phyloP scores from a whole-genome alignment of 257 asterid genomes.

The Nicotiana benthamiana region DNA sequence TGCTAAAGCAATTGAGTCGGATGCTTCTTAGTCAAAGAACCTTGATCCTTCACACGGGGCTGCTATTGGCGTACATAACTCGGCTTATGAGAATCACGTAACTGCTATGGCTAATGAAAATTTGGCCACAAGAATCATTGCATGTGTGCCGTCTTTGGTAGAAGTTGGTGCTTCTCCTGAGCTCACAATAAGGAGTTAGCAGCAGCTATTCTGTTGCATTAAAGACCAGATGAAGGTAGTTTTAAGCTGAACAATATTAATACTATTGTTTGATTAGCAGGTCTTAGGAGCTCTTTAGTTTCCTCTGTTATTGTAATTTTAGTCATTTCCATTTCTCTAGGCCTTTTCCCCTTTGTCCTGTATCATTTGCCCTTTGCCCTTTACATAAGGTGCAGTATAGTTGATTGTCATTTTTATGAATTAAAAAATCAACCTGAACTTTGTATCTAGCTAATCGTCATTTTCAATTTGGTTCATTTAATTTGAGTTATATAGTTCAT shows the following conservation, averaged over 20 bases:
- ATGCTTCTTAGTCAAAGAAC: slow-evolving; percentile 73
- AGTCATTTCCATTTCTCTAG: not conserved
- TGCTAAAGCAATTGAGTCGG: slow-evolving; percentile 78
- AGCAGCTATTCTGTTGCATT: not conserved
- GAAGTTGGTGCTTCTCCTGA: slow-evolving; percentile 29
- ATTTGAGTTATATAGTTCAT: no score
- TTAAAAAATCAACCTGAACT: no score
- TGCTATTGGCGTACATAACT: slow-evolving; percentile 71
- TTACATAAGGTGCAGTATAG: not conserved
- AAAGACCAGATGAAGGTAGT: no score
- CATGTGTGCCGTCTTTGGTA: slow-evolving; percentile 13
- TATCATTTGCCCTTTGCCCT: not conserved
- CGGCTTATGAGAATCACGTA: slow-evolving; percentile 43
- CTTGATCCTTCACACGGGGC: slow-evolving; percentile 90
- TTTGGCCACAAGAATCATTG: slow-evolving; percentile 25
- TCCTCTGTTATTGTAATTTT: not conserved
- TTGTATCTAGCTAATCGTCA: not conserved
- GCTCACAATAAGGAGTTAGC: slow-evolving; percentile 54
- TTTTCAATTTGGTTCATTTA: not conserved
- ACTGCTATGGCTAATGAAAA: slow-evolving; percentile 26
- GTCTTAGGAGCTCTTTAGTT: not conserved
- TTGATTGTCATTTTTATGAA: not conserved
- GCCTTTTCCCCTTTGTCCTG: not conserved
- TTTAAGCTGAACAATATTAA: no score
- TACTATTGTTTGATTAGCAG: not conserved